These are phyloP conservation scores for Funneliformis geosporum DNA, from an alignment of 192 early-diverging fungal genomes.

Conservation along the genomic window DNA sequence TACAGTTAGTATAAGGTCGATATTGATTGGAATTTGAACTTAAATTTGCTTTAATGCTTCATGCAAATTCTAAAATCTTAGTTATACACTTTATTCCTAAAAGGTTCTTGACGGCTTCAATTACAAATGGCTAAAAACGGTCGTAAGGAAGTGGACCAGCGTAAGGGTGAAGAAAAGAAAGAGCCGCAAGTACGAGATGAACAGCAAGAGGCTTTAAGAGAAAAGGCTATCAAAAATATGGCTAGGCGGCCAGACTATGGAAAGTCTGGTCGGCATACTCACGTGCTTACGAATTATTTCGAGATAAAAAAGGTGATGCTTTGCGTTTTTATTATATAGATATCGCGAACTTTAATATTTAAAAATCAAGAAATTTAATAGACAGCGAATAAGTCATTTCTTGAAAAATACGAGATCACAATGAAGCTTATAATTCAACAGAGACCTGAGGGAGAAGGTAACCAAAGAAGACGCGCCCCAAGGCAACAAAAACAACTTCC, in stretches of 20 bases:
- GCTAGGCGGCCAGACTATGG: conserved; percentile 25
- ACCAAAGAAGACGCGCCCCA: not conserved
- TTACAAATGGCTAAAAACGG: not conserved
- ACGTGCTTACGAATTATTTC: conserved; percentile 21
- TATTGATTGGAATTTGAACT: too few relatives aligned
- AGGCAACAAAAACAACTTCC: conserved; percentile 7
- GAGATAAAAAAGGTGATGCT: conserved; percentile 17
- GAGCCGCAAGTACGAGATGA: not conserved
- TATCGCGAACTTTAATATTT: not conserved
- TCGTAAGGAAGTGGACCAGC: not conserved
- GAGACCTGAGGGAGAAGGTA: not conserved
- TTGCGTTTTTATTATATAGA: not conserved
- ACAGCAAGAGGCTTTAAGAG: not conserved
- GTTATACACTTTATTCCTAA: too few relatives aligned
- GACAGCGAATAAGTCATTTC: not conserved
- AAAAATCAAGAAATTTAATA: not conserved
- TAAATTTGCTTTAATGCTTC: too few relatives aligned
- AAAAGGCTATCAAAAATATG: conserved; percentile 20
- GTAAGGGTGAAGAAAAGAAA: not conserved
- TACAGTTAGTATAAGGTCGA: too few relatives aligned
- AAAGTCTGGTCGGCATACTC: not conserved
- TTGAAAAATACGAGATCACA: conserved; percentile 16
- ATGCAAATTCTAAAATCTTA: too few relatives aligned
- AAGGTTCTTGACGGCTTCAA: not conserved
- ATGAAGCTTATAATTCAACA: not conserved